Base-by-base conservation (phyloP, 2,329 filamentous ascomycete genomes). In the Penicillium frequentans region DNA sequence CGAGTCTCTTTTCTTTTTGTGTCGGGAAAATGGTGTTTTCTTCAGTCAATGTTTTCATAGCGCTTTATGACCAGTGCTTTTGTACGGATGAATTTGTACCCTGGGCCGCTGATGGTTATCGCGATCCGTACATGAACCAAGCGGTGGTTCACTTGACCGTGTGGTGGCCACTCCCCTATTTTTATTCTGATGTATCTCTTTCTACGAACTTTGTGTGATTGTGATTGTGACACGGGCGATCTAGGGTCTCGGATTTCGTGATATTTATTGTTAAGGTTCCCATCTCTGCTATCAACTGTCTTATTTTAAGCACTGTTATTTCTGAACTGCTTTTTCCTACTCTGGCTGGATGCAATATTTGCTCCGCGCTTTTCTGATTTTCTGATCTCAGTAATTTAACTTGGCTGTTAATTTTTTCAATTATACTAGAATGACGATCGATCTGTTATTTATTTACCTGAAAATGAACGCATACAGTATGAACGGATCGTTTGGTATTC, bases 1-100 rank as follows among this genome's bases (percentile, higher is more conserved):
- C 64, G 64, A 27, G 21, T 53, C 5, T 49, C 19, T 53, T 13
- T 53, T 27, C 26, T 27, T 39, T 54, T 49, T 43, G 42, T 48
- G 56, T 58, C 59, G 57, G 64, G 55, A 62, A 65, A 64, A 67
- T 59, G 62, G 63, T 61, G 63, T 66, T 56, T 63, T 51, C 19
- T 58, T 50, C 49, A 35, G 29, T 60, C 50, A 29, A 49, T 55
- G 37, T n/a, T 44, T 33, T 51, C 39, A 48, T 54, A 58, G 49
- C 53, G 59, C 52, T 53, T 52, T 45, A 58, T 52, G 58, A 62
- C 29, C 46, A 42, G 35, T 47, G 45, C 49, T 51, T 39, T 48
- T 45, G n/a, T 14, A 16, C 39, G 31, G 27, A 46, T 55, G 50
- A 51, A 57, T 52, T 45, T 57, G 50, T 44, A 42, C 24, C 27